These are phyloP conservation scores for Mrakia blollopis DNA, from an alignment of 768 basidiomycete species.

Conservation along the genomic window DNA sequence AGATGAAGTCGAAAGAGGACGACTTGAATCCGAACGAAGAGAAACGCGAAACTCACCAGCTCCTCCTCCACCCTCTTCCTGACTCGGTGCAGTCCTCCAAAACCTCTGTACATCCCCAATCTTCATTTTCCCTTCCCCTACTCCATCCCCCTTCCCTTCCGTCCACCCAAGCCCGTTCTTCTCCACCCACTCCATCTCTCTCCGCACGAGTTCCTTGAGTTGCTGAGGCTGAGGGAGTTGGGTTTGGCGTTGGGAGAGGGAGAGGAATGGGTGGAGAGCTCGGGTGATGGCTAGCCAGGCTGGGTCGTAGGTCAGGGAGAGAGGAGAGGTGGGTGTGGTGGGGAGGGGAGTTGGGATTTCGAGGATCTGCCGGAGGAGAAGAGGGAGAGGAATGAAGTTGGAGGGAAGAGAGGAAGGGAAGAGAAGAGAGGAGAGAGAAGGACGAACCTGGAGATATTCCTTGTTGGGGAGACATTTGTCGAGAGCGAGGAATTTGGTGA, in stretches of 20 bases:
- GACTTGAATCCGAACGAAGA: constrained; percentile 33
- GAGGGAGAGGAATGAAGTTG: neutral
- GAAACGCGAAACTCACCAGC: constrained; percentile 52
- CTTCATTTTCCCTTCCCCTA: constrained; percentile 42
- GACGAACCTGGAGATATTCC: constrained; percentile 70
- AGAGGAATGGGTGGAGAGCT: constrained; percentile 75
- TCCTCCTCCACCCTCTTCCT: constrained; percentile 46
- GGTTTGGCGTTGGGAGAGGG: constrained; percentile 51
- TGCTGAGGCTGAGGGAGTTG: constrained; percentile 59
- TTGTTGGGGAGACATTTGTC: constrained; percentile 76
- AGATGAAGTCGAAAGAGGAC: neutral
- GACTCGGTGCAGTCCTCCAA: constrained; percentile 52
- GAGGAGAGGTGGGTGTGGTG: constrained; percentile 32
- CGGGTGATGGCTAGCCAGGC: constrained; percentile 93
- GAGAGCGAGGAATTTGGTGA: constrained; percentile 79
- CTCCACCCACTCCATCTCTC: constrained; percentile 64
- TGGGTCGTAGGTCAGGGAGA: constrained; percentile 63
- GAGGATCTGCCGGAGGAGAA: constrained; percentile 32
- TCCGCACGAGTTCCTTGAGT: constrained; percentile 54
- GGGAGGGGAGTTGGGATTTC: constrained; percentile 32
- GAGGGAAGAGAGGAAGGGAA: neutral
- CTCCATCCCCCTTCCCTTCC: constrained; percentile 35
- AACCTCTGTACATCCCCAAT: constrained; percentile 64
- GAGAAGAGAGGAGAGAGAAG: neutral
- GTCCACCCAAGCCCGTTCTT: constrained; percentile 12